Percentiles rank a stretch among this genome's conserved stretches.
Evolutionary conservation across 306 rosid genomes (phyloP).

Genomic region (Aeschynomene evenia): DNA sequence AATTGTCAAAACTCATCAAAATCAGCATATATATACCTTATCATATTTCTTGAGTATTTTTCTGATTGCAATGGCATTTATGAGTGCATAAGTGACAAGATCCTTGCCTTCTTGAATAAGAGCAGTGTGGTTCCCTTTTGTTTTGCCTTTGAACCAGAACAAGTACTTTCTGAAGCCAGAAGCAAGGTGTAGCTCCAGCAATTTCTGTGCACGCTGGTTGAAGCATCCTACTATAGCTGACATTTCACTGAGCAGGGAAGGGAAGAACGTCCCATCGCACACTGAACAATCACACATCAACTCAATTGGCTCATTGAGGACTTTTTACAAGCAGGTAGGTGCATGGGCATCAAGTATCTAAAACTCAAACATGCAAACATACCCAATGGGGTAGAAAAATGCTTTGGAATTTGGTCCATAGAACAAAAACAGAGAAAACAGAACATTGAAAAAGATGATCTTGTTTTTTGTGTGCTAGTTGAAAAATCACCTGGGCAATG

Average conservation of each 20-base stretch:
- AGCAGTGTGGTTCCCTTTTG: constrained; percentile 42
- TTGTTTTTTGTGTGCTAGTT: neutral
- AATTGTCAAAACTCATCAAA: neutral
- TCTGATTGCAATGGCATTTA: constrained; percentile 76
- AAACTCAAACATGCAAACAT: neutral
- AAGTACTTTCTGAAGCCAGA: constrained; percentile 79
- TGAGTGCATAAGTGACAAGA: constrained; percentile 81
- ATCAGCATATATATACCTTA: constrained; percentile 46
- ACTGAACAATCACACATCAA: constrained; percentile 48
- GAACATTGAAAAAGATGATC: neutral
- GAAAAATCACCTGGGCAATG: constrained; percentile 61
- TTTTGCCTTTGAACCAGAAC: constrained; percentile 67
- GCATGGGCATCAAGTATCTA: neutral
- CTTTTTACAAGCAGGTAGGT: too few relatives aligned
- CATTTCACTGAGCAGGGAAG: constrained; percentile 88
- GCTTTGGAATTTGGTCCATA: neutral
- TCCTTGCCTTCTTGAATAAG: constrained; percentile 80
- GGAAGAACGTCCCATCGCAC: constrained; percentile 93
- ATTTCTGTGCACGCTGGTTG: constrained; percentile 77
- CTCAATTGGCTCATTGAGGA: neutral
- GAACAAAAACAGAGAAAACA: neutral
- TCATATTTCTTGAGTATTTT: constrained; percentile 93
- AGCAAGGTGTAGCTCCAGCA: constrained; percentile 77
- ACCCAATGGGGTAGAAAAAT: neutral
- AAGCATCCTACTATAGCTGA: constrained; percentile 76